Conservation (phyloP, 768 basidiomycete species). For the Tricholoma saponaceum region DNA sequence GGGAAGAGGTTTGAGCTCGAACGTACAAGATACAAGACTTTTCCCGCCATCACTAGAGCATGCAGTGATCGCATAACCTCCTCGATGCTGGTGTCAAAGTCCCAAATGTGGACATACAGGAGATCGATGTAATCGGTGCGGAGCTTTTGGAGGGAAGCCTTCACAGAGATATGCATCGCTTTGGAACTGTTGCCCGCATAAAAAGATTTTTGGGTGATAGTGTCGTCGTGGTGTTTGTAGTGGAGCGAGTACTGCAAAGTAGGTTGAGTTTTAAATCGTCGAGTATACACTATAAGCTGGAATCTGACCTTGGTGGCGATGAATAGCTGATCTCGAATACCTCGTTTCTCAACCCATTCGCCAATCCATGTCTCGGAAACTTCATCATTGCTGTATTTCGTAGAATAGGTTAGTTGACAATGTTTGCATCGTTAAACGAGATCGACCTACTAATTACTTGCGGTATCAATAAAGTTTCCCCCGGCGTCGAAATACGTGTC, state of each 20-base stretch:
- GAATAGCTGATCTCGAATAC: conserved; percentile 45
- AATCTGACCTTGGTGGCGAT: conserved; percentile 38
- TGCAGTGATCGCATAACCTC: conserved; percentile 57
- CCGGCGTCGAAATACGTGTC: conserved; percentile 5
- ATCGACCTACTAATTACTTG: conserved; percentile 11
- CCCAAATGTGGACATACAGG: too few relatives aligned
- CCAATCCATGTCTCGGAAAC: conserved; percentile 50
- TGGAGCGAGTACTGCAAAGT: too few relatives aligned
- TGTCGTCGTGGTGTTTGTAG: too few relatives aligned
- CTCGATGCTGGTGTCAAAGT: conserved; percentile 25
- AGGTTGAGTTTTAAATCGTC: too few relatives aligned
- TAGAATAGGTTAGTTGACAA: too few relatives aligned
- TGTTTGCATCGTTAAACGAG: background rate
- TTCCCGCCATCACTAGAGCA: conserved; percentile 43
- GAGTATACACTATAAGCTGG: too few relatives aligned
- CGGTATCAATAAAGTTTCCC: conserved; percentile 14
- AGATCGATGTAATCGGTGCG: too few relatives aligned
- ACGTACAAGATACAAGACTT: conserved; percentile 42
- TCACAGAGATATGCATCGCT: too few relatives aligned
- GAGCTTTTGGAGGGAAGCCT: too few relatives aligned
- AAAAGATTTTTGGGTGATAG: too few relatives aligned
- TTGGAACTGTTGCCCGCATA: too few relatives aligned
- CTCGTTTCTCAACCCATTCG: conserved; percentile 45
- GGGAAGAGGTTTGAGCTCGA: background rate
- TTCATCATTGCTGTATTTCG: conserved; percentile 41